phyloP scores from a whole-genome alignment of 768 basidiomycete species.

The Dacryopinax spathularia region DNA sequence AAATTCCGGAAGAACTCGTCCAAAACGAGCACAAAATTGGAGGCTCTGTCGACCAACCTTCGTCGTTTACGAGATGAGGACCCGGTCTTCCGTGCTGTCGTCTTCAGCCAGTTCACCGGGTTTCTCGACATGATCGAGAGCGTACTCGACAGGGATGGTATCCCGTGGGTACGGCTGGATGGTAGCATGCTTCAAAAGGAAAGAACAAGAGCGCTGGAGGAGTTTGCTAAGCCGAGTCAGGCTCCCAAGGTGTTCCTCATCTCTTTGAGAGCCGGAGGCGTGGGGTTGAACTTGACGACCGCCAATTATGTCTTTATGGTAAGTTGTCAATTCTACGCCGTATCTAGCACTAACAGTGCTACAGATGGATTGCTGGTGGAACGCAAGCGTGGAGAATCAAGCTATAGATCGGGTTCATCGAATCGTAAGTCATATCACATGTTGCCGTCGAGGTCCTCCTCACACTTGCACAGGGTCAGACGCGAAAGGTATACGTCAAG shows the following conservation, averaged over 20 bases:
- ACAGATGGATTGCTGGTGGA: constrained; percentile 92
- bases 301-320: constrained; percentile 85
- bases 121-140: constrained; percentile 72
- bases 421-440: neutral
- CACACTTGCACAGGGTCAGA: constrained; percentile 50
- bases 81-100: constrained; percentile 64
- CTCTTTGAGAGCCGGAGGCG: constrained; percentile 82
- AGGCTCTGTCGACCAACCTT: constrained; percentile 63
- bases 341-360: neutral
- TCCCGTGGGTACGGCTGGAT: constrained; percentile 71
- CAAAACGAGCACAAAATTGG: constrained; percentile 77
- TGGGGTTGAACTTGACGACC: constrained; percentile 69
- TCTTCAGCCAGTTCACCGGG: constrained; percentile 82
- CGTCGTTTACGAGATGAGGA: constrained; percentile 52
- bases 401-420: constrained; percentile 57
- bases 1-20: constrained; percentile 68
- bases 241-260: constrained; percentile 64
- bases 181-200: constrained; percentile 84
- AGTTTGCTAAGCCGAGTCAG: constrained; percentile 55
- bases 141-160: constrained; percentile 50
- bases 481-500: constrained; percentile 66
- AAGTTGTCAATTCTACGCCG: constrained; percentile 11
- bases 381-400: constrained; percentile 70
- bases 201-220: constrained; percentile 55
- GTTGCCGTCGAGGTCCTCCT: too few relatives aligned